Base-by-base conservation (phyloP, 2,329 filamentous ascomycete species). In the Trichoderma atroviride region DNA sequence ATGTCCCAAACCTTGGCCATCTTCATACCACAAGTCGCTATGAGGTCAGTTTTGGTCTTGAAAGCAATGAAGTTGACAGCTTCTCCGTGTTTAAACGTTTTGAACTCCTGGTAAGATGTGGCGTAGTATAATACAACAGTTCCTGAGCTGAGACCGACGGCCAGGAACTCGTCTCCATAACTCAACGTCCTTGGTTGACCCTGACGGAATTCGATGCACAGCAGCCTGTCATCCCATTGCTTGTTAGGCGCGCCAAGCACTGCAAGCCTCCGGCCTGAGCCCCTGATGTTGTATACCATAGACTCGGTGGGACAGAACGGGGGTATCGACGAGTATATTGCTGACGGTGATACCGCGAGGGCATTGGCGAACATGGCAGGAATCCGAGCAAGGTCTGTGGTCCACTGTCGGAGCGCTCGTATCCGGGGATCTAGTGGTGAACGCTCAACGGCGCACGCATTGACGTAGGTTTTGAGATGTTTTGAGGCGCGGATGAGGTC, bases 211-310 rank as follows among this genome's bases (percentile, higher is more conserved):
- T 77, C 70, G 35, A 79, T 74, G 55, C 73, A 77, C 4, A 74
- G 69, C 2, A 79, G 60, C 61, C 75, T 74, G 24, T 80, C 78
- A 69, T 79, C 76, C 78, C 78, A 78, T 56, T 74, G 71, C 22
- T 70, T 52, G 13, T 73, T 70, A 14, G 55, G 58, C 14, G 73
- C 47, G 4, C 76, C 77, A 57, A 75, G 22, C 2, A 80, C 73
- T 19, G 63, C 33, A 3, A 79, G 66, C 11, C 62, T 72, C 27
- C 70, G 65, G 6, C 64, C 59, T 40, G 56, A 52, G 13, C 35
- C 53, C 10, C 57, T 40, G 56, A 70, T 71, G 29, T 71, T 74
- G 70, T 72, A 71, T 27, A 77, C 60, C 62, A 74, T 72, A 9
- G 76, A 78, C 24, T 72, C 68, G 2, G 69, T 72, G 11, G 79